Base-by-base conservation (phyloP, 78 protist species). In the Blattamonas nauphoetae region DNA sequence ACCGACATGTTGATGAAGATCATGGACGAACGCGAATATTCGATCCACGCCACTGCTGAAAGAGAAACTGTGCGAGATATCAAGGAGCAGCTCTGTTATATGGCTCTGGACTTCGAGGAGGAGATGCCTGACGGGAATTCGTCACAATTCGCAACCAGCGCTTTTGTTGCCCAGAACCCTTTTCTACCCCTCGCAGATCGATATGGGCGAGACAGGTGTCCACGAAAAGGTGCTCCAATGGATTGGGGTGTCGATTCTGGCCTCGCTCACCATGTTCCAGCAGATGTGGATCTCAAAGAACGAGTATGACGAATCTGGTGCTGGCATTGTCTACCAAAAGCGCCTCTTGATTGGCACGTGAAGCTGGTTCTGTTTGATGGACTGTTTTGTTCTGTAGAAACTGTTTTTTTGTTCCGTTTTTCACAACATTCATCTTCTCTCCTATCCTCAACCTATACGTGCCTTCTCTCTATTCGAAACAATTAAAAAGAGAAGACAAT, bases 1-100 rank as follows among this genome's bases (percentile, higher is more conserved):
- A 94, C 96, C 6, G 93, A 93, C 64, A 90, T 90, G 86, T 41
- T 96, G 94, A 91, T 93, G 90, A 91, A 85, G 55, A 81, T 94
- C 45, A 87, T 95, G 45, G 90, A 84, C 44, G 95, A 93, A 82
- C 2, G 89, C 38, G 82, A 5, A 43, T 21, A 46, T 87, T 43
- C n/a, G 81, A 86, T 88, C 45, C 35, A 41, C 44, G 82, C 42
- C 45, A 11, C 89, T 21, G 84, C 86, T 34, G 89, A 90, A 83
- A 29, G 41, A 1, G 87, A 91, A 35, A 79, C 78, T 85, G 93
- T 83, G 34, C 43, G 93, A 3, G 89, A 88, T 33, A 88, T 91
- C 86, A 91, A 91, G 89, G 93, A 91, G 63, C 33, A 88, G 3
- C 44, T 84, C 33, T 81, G 83, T 46, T 88, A 91, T 36, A 94